A percentile compares a stretch with the other conserved stretches of the same genome.
Conservation (phyloP, 805 yeast species). For the Candida insectalens region DNA sequence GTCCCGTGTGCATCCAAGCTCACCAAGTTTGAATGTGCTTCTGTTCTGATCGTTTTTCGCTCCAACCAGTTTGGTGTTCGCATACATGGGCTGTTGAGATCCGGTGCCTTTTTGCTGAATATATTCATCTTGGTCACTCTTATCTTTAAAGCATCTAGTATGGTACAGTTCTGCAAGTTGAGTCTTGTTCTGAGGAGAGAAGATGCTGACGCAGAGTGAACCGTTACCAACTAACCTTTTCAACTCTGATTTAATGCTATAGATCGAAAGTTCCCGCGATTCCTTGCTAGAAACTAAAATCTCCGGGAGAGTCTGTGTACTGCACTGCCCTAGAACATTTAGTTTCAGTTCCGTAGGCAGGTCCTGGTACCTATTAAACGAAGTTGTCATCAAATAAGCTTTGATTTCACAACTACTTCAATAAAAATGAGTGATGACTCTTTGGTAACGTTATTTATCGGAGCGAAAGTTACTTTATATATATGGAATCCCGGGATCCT, state of each 20-base stretch:
- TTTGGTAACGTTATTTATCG: neutral
- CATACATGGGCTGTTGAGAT: neutral
- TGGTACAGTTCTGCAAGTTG: slow-evolving; percentile 14
- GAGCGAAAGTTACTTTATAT: neutral
- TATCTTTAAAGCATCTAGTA: slow-evolving; percentile 11
- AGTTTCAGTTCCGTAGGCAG: slow-evolving; percentile 18
- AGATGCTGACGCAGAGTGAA: slow-evolving; percentile 13
- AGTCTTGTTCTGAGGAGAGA: slow-evolving; percentile 19
- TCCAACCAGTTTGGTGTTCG: neutral
- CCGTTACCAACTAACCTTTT: slow-evolving; percentile 1
- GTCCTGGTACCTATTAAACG: neutral
- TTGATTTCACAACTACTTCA: no score
- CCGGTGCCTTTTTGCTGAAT: slow-evolving; percentile 6
- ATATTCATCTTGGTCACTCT: slow-evolving; percentile 3
- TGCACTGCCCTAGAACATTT: slow-evolving; percentile 7
- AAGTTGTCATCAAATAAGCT: neutral
- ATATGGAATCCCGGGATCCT: neutral
- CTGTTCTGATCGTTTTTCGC: neutral
- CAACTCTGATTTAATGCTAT: slow-evolving; percentile 4
- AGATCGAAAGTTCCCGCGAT: slow-evolving; percentile 4
- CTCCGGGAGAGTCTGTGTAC: slow-evolving; percentile 7
- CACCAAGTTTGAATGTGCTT: slow-evolving; percentile 12
- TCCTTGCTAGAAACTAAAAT: slow-evolving; percentile 6
- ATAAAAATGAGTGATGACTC: no score
- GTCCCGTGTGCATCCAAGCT: slow-evolving; percentile 11